Evolutionary conservation across 2,329 filamentous ascomycete genomes (phyloP).

Genomic region (Cercospora sp.): DNA sequence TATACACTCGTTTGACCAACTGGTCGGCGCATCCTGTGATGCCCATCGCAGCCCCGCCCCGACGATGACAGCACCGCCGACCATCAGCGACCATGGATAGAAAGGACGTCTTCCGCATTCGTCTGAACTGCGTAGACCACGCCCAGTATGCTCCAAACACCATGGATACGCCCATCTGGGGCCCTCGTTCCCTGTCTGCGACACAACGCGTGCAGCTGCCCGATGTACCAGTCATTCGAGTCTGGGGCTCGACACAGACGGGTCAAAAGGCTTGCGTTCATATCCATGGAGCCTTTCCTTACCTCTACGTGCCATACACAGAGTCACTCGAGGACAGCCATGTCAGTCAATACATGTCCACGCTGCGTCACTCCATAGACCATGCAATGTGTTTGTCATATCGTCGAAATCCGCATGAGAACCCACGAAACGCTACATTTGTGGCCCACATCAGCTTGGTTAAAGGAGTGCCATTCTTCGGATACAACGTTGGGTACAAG

Average conservation of each 20-base stretch:
- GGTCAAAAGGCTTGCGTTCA: slow-evolving; percentile 96
- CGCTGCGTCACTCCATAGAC: slow-evolving; percentile 83
- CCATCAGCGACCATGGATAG: slow-evolving; percentile 36
- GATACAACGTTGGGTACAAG: slow-evolving; percentile 87
- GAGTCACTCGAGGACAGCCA: slow-evolving; percentile 30
- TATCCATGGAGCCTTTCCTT: slow-evolving; percentile 92
- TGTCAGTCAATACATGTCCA: slow-evolving; percentile 76
- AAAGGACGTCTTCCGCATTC: slow-evolving; percentile 68
- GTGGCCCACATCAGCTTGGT: slow-evolving; percentile 89
- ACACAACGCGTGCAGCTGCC: slow-evolving; percentile 62
- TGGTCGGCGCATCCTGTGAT: background rate
- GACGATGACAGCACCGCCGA: slow-evolving; percentile 31
- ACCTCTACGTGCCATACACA: slow-evolving; percentile 69
- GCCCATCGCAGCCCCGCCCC: background rate
- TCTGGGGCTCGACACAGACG: slow-evolving; percentile 90
- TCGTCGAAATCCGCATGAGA: slow-evolving; percentile 70
- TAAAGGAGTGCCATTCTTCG: slow-evolving; percentile 94
- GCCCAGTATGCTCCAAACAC: slow-evolving; percentile 79
- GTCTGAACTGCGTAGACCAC: slow-evolving; percentile 93
- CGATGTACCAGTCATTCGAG: slow-evolving; percentile 79
- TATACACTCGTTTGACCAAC: background rate
- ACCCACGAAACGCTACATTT: slow-evolving; percentile 62
- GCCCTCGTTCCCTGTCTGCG: slow-evolving; percentile 57
- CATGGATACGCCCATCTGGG: slow-evolving; percentile 73
- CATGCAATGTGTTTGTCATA: slow-evolving; percentile 86